A percentile compares a stretch with the other conserved stretches of the same genome.
phyloP scores from a whole-genome alignment of 2,329 filamentous ascomycete species.

The Calonectria naviculata region DNA sequence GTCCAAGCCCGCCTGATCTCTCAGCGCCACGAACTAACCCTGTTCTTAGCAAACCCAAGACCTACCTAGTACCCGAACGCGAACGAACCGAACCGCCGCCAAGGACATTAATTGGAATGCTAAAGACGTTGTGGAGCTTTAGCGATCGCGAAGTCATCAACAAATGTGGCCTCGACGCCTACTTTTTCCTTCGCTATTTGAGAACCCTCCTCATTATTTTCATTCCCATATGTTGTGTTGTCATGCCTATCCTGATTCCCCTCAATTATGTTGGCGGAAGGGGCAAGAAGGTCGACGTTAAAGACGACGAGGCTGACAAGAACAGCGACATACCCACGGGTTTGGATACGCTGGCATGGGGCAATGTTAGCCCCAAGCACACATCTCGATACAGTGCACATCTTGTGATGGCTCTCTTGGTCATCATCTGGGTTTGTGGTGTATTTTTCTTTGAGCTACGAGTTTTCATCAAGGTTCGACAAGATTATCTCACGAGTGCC shows the following conservation, averaged over 20 bases:
- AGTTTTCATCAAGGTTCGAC: constrained; percentile 91
- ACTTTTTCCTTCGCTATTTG: constrained; percentile 94
- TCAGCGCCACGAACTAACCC: constrained; percentile 1
- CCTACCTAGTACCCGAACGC: constrained; percentile 86
- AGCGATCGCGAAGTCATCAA: constrained; percentile 87
- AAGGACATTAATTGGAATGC: constrained; percentile 60
- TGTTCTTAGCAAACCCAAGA: constrained; percentile 76
- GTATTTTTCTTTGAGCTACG: constrained; percentile 88
- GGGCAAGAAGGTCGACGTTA: constrained; percentile 63
- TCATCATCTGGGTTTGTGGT: constrained; percentile 86
- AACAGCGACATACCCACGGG: constrained; percentile 59
- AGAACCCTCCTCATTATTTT: constrained; percentile 88
- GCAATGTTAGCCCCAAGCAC: constrained; percentile 78
- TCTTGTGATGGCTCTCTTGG: constrained; percentile 79
- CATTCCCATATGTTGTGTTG: constrained; percentile 79
- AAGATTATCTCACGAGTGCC: constrained; percentile 93
- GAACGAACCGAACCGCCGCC: constrained; percentile 85
- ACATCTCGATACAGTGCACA: constrained; percentile 85
- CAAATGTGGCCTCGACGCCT: constrained; percentile 95
- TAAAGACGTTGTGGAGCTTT: constrained; percentile 73
- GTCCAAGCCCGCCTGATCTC: constrained; percentile 42
- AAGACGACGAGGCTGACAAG: constrained; percentile 45
- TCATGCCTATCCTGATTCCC: constrained; percentile 87
- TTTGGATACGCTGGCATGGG: constrained; percentile 87
- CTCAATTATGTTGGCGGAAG: constrained; percentile 82